Evolutionary conservation across 208 protist species (phyloP).

Genomic region (Acanthamoeba triangularis): DNA sequence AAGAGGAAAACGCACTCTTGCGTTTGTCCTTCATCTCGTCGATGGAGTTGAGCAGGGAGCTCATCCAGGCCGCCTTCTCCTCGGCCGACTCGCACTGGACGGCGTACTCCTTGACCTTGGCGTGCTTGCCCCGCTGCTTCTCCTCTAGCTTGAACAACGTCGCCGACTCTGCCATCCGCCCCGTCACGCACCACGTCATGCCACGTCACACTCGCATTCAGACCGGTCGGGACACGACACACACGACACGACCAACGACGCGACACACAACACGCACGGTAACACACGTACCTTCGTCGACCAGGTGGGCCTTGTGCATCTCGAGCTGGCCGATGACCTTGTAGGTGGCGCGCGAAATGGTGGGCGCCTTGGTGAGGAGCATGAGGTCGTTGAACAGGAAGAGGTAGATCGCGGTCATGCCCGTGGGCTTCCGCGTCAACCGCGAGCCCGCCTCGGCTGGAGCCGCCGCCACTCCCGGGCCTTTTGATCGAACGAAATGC

Average conservation of each 20-base stretch:
- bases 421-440: not conserved
- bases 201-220: no score
- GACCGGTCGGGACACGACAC: not conserved
- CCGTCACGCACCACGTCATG: no score
- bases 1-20: constrained; percentile 7
- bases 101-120: constrained; percentile 7
- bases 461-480: not conserved
- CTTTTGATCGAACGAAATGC: not conserved
- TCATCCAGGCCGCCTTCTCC: constrained; percentile 65
- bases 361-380: constrained; percentile 55
- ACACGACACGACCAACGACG: not conserved
- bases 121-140: constrained; percentile 66
- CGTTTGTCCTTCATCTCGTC: constrained; percentile 53
- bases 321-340: constrained; percentile 66
- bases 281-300: not conserved
- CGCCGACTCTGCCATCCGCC: not conserved
- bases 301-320: constrained; percentile 67
- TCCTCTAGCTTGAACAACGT: constrained; percentile 39
- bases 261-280: not conserved
- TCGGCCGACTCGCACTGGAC: constrained; percentile 24
- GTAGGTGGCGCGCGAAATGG: constrained; percentile 22
- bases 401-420: constrained; percentile 50
- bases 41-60: constrained; percentile 59
- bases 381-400: constrained; percentile 76
- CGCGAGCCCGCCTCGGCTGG: not conserved